Evolutionary conservation across 169 alveolate genomes (phyloP).

Genomic region (Eimeria necatrix): DNA sequence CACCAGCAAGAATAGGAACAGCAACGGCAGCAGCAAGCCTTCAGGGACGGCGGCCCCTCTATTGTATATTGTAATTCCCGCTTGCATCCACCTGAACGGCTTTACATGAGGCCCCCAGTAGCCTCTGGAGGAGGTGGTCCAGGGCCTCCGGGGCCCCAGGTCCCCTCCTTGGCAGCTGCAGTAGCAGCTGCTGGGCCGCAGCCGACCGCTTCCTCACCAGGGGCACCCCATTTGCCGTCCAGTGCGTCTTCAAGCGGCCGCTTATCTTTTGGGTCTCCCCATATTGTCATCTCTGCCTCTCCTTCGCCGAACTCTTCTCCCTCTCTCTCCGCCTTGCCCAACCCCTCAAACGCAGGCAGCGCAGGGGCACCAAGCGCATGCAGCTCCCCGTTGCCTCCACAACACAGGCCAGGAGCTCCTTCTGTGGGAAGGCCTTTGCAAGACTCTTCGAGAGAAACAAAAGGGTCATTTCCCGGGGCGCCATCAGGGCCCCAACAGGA

Average conservation of each 20-base stretch:
- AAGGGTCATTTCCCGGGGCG: neutral
- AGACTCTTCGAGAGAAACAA: too few species aligned
- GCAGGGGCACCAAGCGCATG: neutral
- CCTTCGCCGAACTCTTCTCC: slow-evolving; percentile 4
- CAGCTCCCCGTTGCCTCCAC: neutral
- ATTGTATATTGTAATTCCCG: neutral
- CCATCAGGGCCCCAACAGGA: neutral
- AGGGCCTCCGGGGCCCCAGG: neutral
- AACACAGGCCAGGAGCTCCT: neutral
- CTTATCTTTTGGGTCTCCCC: neutral
- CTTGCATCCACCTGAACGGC: neutral
- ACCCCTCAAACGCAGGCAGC: neutral
- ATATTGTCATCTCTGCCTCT: neutral
- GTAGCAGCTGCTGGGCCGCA: neutral
- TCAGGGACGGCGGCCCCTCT: neutral
- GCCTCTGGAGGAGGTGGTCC: neutral
- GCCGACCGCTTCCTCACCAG: neutral
- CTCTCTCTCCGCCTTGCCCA: neutral
- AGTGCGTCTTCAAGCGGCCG: neutral
- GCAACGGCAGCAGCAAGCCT: neutral
- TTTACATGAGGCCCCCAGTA: neutral
- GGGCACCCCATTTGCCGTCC: neutral
- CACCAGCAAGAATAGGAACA: neutral
- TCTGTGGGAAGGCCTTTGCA: neutral
- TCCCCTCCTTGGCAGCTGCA: neutral